phyloP scores from a whole-genome alignment of 2,329 filamentous ascomycete genomes.

The Biscogniauxia sp. region DNA sequence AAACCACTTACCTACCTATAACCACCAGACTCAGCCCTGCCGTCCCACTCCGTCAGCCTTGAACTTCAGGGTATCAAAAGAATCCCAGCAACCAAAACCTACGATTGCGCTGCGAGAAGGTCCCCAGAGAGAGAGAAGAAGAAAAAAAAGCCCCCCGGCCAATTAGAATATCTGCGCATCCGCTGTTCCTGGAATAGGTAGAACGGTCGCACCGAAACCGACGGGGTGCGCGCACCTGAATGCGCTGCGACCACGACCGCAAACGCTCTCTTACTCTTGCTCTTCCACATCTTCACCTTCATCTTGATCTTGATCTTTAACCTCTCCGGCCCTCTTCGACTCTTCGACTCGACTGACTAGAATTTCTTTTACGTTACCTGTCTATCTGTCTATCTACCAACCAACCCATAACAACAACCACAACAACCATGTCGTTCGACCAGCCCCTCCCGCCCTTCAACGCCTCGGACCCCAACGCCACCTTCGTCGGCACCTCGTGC shows the following conservation, averaged over 20 bases:
- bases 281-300: background rate
- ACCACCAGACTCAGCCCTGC: background rate
- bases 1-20: background rate
- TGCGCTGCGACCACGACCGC: background rate
- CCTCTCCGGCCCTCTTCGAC: background rate
- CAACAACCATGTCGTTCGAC: constrained; percentile 66
- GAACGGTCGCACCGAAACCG: background rate
- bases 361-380: too few relatives aligned
- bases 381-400: background rate
- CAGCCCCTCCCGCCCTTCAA: constrained; percentile 66
- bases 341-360: too few relatives aligned
- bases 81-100: background rate
- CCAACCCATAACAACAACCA: background rate
- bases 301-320: too few relatives aligned
- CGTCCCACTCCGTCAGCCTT: background rate
- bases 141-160: background rate
- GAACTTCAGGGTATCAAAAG: background rate
- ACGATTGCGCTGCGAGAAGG: background rate
- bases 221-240: background rate
- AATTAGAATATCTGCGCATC: background rate
- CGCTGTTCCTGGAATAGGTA: background rate
- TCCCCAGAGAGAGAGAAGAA: background rate
- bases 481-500: constrained; percentile 78
- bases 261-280: background rate
- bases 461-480: constrained; percentile 69